Conservation (phyloP, 495 filamentous ascomycete species). For the Talaromyces nanjingensis region DNA sequence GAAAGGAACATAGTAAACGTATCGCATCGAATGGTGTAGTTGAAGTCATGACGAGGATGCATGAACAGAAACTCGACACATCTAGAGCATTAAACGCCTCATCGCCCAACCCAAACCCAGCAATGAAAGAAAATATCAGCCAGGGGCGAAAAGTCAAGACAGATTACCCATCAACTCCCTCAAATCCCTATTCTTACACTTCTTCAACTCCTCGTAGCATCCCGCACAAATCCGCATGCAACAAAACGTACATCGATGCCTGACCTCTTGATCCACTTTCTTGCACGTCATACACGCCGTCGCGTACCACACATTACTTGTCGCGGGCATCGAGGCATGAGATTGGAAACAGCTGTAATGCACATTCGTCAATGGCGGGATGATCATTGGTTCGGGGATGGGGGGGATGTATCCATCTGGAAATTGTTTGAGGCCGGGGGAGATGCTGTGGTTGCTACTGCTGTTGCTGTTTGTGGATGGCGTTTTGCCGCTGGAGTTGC, state of each 20-base stretch:
- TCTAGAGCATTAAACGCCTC: background rate
- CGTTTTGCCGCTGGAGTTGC: slow-evolving; percentile 14
- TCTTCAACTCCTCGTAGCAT: slow-evolving; percentile 34
- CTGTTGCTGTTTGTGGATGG: background rate
- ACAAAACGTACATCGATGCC: slow-evolving; percentile 43
- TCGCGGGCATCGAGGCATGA: slow-evolving; percentile 34
- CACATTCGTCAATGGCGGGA: slow-evolving; percentile 31
- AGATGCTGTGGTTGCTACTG: background rate
- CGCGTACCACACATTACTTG: slow-evolving; percentile 38
- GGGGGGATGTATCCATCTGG: slow-evolving; percentile 16
- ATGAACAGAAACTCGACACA: background rate
- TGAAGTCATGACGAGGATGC: background rate
- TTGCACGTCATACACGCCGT: slow-evolving; percentile 46
- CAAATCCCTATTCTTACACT: slow-evolving; percentile 29
- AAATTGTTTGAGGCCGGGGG: background rate
- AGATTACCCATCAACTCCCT: slow-evolving; percentile 22
- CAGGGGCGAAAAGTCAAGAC: background rate
- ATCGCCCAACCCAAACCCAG: background rate
- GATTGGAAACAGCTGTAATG: slow-evolving; percentile 42
- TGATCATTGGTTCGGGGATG: slow-evolving; percentile 26
- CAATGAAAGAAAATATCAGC: background rate
- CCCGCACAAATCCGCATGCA: slow-evolving; percentile 38
- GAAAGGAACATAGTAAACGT: background rate
- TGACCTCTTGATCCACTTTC: slow-evolving; percentile 34
- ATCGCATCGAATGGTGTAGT: background rate